These are phyloP conservation scores for Calonectria honghensis DNA, from an alignment of 2,329 filamentous ascomycete species.

Conservation along the genomic window DNA sequence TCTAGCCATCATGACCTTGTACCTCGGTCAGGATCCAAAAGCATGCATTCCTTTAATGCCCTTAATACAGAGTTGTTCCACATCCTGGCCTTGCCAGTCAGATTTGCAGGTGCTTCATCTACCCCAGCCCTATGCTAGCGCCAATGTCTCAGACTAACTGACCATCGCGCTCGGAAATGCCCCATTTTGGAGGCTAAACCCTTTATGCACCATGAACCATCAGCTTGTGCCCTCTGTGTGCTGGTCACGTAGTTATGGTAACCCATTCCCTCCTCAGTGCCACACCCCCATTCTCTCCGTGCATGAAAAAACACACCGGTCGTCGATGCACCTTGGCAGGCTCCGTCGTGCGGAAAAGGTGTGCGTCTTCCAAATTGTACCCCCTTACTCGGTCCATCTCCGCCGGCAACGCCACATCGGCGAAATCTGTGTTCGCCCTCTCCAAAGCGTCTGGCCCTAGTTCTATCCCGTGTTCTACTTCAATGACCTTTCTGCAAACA, in stretches of 20 bases:
- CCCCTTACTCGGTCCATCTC: conserved; percentile 48
- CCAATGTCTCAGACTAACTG: not conserved
- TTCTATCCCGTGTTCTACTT: conserved; percentile 62
- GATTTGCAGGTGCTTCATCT: not conserved
- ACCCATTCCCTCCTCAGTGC: conserved; percentile 35
- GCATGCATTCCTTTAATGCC: not conserved
- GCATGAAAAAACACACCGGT: conserved; percentile 28
- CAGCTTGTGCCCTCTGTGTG: not conserved
- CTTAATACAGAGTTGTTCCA: conserved; percentile 20
- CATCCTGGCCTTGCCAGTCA: conserved; percentile 40
- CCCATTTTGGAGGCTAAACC: conserved; percentile 22
- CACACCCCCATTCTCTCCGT: conserved; percentile 4
- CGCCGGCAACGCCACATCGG: conserved; percentile 36
- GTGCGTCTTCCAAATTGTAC: conserved; percentile 40
- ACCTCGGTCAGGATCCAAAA: not conserved
- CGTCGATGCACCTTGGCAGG: not conserved
- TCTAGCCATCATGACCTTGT: not conserved
- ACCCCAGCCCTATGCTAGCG: not conserved
- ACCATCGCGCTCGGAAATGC: conserved; percentile 15
- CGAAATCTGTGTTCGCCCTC: not conserved
- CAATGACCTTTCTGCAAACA: conserved; percentile 58
- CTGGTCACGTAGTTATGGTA: conserved; percentile 24
- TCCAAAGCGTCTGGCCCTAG: conserved; percentile 45
- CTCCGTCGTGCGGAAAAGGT: not conserved
- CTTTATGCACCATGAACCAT: not conserved